Base-by-base conservation (phyloP, 2,329 filamentous ascomycete genomes). In the Fusarium camptoceras region DNA sequence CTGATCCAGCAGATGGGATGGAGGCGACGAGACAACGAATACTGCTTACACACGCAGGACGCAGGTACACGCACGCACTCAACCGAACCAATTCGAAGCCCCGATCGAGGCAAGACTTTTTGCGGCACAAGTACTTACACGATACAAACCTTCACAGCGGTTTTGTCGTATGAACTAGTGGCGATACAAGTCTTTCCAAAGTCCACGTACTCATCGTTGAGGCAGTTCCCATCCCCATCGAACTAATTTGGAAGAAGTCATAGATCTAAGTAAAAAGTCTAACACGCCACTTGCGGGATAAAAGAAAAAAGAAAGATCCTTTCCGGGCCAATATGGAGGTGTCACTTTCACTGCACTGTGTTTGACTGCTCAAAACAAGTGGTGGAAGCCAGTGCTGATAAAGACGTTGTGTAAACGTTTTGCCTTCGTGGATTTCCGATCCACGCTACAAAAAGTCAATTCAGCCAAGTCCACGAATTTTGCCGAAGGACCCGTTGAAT, bases 21-120 rank as follows among this genome's bases (percentile, higher is more conserved):
- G 61, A 63, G 57, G 55, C 39, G 57, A 70, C 44, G 49, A 55
- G 41, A 25, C 49, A 53, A 53, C 49, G 49, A 47, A 37, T 27
- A 59, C 60, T 41, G 49, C 51, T 44, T 64, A 53, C 46, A 61
- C 49, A 66, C 71, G 60, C 58, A 68, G 59, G 58, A 65, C 72
- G 60, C 57, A 68, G 60, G 59, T 67, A 66, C 64, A 54, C 60
- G 55, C 53, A 59, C 42, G 22, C 56, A 59, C 56, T 30, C 42
- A 64, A 47, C 47, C 55, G 54, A 57, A 30, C 44, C 49, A 46
- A 60, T 61, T 48, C 43, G 25, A 55, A 39, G 49, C 41, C 39
- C 30, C 22, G 31, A 44, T 65, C 50, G 24, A 59, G 42, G 34
- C 34, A 53, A 44, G 39, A 42, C 51, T 58, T 55, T 54, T 44